These are phyloP conservation scores for Taphrina flavorubra DNA, from an alignment of 1,139 yeast species.

Conservation along the genomic window DNA sequence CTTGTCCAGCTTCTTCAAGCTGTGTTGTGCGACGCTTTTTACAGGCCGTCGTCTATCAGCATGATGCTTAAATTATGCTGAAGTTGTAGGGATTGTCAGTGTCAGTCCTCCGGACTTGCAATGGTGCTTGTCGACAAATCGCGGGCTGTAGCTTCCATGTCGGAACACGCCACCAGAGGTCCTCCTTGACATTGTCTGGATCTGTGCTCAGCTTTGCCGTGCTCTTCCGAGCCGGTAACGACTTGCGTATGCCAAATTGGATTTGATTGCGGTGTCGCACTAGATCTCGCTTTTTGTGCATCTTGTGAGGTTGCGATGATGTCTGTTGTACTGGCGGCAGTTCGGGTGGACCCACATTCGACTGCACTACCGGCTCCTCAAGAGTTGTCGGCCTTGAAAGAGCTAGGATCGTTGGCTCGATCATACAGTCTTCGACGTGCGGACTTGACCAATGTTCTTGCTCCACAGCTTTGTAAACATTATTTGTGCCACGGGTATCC, in stretches of 20 bases:
- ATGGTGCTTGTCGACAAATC: not conserved
- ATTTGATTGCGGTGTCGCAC: not conserved
- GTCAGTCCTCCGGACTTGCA: not conserved
- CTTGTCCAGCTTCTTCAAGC: too few relatives aligned
- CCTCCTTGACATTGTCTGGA: not conserved
- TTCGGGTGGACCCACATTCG: not conserved
- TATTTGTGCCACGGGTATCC: too few relatives aligned
- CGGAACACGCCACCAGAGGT: not conserved
- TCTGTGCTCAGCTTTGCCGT: not conserved
- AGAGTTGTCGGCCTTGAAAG: not conserved
- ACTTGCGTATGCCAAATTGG: not conserved
- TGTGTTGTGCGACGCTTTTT: too few relatives aligned
- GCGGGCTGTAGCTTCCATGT: not conserved
- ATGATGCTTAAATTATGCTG: not conserved
- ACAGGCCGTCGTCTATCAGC: too few relatives aligned
- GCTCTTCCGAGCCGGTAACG: not conserved
- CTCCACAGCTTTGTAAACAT: not conserved
- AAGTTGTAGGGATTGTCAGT: not conserved
- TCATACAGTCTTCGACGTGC: not conserved
- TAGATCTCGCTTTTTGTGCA: too few relatives aligned
- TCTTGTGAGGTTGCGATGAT: too few relatives aligned
- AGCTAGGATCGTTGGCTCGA: not conserved
- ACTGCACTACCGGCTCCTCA: not conserved
- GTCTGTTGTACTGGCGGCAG: too few relatives aligned
- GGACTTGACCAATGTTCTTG: not conserved